phyloP scores from a whole-genome alignment of 805 yeast species.

The Saccharomycodes ludwigii region DNA sequence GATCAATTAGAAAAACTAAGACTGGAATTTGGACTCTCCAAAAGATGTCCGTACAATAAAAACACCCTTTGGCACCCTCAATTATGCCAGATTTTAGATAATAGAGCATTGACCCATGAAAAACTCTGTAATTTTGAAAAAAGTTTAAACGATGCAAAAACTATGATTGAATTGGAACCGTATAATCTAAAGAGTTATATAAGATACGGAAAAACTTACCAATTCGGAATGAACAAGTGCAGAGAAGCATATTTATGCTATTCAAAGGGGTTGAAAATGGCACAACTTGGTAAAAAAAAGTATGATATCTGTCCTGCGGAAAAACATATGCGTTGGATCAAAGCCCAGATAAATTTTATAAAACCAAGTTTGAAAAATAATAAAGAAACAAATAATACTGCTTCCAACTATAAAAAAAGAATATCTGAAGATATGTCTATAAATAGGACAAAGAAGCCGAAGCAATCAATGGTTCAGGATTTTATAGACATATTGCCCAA shows the following conservation, averaged over 20 bases:
- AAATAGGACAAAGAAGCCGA: neutral
- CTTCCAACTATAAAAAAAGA: constrained; percentile 2
- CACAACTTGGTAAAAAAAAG: constrained; percentile 7
- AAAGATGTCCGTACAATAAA: constrained; percentile 5
- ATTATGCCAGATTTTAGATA: constrained; percentile 16
- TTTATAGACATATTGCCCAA: constrained; percentile 13
- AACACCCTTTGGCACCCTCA: constrained; percentile 16
- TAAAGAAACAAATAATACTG: neutral
- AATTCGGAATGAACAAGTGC: constrained; percentile 9
- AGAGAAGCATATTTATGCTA: constrained; percentile 14
- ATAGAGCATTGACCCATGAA: constrained; percentile 18
- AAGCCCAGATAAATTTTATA: constrained; percentile 10
- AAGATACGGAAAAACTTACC: constrained; percentile 17
- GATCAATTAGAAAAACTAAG: constrained; percentile 10
- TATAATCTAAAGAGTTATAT: constrained; percentile 18
- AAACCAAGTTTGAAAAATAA: no score
- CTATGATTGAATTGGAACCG: constrained; percentile 16
- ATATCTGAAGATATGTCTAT: constrained; percentile 2
- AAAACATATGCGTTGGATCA: constrained; percentile 8
- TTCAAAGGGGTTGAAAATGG: constrained; percentile 10
- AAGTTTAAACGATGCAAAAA: constrained; percentile 13
- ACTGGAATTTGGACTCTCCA: constrained; percentile 7
- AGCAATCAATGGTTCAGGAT: constrained; percentile 7
- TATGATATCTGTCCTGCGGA: constrained; percentile 9
- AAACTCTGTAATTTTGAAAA: constrained; percentile 14